These are phyloP conservation scores for Pyronema domesticum DNA, from an alignment of 495 filamentous ascomycete species.

Conservation along the genomic window DNA sequence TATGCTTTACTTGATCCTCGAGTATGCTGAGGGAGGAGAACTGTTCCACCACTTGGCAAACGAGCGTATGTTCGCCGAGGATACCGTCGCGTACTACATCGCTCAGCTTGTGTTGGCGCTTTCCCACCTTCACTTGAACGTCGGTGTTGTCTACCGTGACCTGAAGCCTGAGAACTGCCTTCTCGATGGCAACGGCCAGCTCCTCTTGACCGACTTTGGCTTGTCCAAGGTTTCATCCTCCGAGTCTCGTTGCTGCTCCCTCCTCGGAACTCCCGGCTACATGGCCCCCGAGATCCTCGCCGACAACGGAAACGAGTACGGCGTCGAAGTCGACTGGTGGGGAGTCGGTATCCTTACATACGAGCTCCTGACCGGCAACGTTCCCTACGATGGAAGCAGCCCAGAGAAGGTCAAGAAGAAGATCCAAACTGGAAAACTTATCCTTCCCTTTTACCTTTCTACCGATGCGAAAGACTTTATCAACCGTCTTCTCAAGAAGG, in stretches of 20 bases:
- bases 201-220: slow-evolving; percentile 91
- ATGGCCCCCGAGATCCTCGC: slow-evolving; percentile 93
- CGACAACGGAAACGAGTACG: slow-evolving; percentile 48
- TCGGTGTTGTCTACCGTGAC: slow-evolving; percentile 91
- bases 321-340: slow-evolving; percentile 96
- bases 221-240: slow-evolving; percentile 87
- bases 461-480: slow-evolving; percentile 86
- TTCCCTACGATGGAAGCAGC: slow-evolving; percentile 80
- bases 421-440: slow-evolving; percentile 77
- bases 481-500: slow-evolving; percentile 72
- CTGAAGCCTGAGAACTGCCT: slow-evolving; percentile 97
- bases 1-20: slow-evolving; percentile 92
- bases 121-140: slow-evolving; percentile 73
- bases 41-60: slow-evolving; percentile 77
- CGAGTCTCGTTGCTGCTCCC: slow-evolving; percentile 62
- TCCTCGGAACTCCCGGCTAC: slow-evolving; percentile 89
- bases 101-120: slow-evolving; percentile 90
- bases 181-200: slow-evolving; percentile 73
- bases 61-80: slow-evolving; percentile 81
- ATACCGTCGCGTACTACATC: slow-evolving; percentile 88
- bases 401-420: slow-evolving; percentile 82
- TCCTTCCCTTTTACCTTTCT: slow-evolving; percentile 69
- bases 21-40: slow-evolving; percentile 81
- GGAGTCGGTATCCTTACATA: slow-evolving; percentile 80
- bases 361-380: slow-evolving; percentile 76